Evolutionary conservation across 1,284 basidiomycete genomes (phyloP), one percentile per base, ranked within the genome.

Genomic region (Microbotryum lychnidis-dioicae): DNA sequence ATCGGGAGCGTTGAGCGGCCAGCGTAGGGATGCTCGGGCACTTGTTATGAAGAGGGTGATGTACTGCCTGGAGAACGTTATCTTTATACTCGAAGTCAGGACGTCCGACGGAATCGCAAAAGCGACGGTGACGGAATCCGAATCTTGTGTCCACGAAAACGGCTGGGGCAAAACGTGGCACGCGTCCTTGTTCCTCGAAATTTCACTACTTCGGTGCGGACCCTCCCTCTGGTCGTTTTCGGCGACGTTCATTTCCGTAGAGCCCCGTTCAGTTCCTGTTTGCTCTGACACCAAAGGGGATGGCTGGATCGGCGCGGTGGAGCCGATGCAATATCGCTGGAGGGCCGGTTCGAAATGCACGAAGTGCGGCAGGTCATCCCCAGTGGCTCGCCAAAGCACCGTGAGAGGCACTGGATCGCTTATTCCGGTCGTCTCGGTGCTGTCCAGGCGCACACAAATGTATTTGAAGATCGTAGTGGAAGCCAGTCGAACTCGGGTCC

Each of bases 131-230:
- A 97, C 77, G 0, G 86, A 84, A 72, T 91, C 88, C 3, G 82
- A 74, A 4, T 87, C 86, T 73, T 97, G 93, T 0, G 84, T 89
- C 93, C 93, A 97, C 0, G 88, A 87, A 75, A 91, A 96, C 1
- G 89, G 86, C 21, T 82, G 82, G 21, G 67, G 14, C 37, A 42
- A 42, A 16, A 42, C 37, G 37, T 10, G 31, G 8, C 8, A 42
- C 16, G 69, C 77, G 72, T 87, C 86, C 57, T 77, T 79, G 12
- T 76, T 73, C 57, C 82, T 81, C 23, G 86, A 85, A 50, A 87
- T 83, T 2, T 85, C 82, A 0, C 79, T 83, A 6, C 86, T 75
- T 69, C 88, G 87, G 56, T 85, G 84, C 0, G 79, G 68, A 8
- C 80, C 77, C 8, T 42, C 37, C 37, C 16, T 16, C 16, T 42